Evolutionary conservation across 495 filamentous ascomycete species (phyloP), one percentile per base, ranked within the genome.

Genomic region (Saxophila tyrrhenica): DNA sequence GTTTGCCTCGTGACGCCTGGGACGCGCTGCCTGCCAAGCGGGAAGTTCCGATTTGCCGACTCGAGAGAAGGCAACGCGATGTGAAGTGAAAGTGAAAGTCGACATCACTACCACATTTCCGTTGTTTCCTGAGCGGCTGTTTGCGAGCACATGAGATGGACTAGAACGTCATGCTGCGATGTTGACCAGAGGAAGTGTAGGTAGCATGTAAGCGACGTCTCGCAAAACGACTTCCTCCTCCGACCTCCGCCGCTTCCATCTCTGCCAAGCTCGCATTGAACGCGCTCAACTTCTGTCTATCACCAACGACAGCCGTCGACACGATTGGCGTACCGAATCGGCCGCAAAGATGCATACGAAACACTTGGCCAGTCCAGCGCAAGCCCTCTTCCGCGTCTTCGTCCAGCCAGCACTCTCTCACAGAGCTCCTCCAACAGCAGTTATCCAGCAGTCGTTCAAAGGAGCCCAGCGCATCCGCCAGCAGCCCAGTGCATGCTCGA

Each of bases 341-440:
- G 7, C 29, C 29, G 29, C 29, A 13, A 44, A 8, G 19, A 44
- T 44, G 41, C 41, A 44, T 17, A 17, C 41, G 17, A 44, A 44
- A 9, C 41, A 44, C 41, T n/a, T 44, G 23, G 38, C 48, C 23
- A 50, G 23, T 3, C 23, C 32, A 15, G 22, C 51, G 3, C 63
- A 61, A 52, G 65, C 65, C 35, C 58, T 69, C 29, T 69, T 62
- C 55, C 55, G 59, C 42, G 60, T 67, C 51, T 69, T 69, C 59
- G 50, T 69, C 39, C 56, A 42, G 1, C 64, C 64, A 39, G 48
- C 44, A 19, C 57, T 60, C 24, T 20, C 49, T 45, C 13, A 48
- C 8, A 15, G 24, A 16, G 53, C 8, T 23, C 22, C 49, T 48
- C 17, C 22, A 25, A 44, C 29, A 42, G 24, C 55, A 22, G 17